Evolutionary conservation across 2,329 filamentous ascomycete genomes (phyloP).

Genomic region (Sporothrix pseudoabietina): DNA sequence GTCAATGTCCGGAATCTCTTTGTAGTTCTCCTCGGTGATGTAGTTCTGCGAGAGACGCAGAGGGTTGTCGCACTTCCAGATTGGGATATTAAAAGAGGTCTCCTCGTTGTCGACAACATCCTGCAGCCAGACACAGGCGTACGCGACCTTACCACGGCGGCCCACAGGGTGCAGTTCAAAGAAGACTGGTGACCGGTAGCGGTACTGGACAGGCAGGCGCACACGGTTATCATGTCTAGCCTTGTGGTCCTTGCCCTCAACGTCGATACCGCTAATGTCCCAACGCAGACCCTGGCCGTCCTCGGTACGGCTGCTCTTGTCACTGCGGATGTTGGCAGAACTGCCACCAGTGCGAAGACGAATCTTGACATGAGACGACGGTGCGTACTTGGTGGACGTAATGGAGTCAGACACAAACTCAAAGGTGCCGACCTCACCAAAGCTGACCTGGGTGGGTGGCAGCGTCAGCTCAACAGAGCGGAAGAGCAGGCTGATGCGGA

Average conservation of each 20-base stretch:
- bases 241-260: slow-evolving; percentile 39
- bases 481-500: slow-evolving; percentile 87
- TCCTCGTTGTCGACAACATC: slow-evolving; percentile 81
- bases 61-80: slow-evolving; percentile 80
- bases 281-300: slow-evolving; percentile 56
- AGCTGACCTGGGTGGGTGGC: slow-evolving; percentile 83
- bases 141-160: slow-evolving; percentile 71
- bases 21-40: slow-evolving; percentile 76
- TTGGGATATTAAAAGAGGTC: slow-evolving; percentile 78
- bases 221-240: slow-evolving; percentile 48
- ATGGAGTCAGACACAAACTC: slow-evolving; percentile 77
- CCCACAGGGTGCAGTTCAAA: slow-evolving; percentile 77
- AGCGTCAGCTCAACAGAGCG: slow-evolving; percentile 83
- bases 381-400: slow-evolving; percentile 62
- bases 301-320: slow-evolving; percentile 60
- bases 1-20: slow-evolving; percentile 70
- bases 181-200: slow-evolving; percentile 86
- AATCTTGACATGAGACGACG: slow-evolving; percentile 70
- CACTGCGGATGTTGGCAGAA: slow-evolving; percentile 67
- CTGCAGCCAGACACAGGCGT: slow-evolving; percentile 82
- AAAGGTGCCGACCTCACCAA: slow-evolving; percentile 88
- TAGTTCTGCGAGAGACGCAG: slow-evolving; percentile 86
- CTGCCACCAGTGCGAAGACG: slow-evolving; percentile 83
- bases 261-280: slow-evolving; percentile 48
- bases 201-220: slow-evolving; percentile 82